phyloP scores from a whole-genome alignment of 2,329 filamentous ascomycete genomes.

The Laburnicola sp. region DNA sequence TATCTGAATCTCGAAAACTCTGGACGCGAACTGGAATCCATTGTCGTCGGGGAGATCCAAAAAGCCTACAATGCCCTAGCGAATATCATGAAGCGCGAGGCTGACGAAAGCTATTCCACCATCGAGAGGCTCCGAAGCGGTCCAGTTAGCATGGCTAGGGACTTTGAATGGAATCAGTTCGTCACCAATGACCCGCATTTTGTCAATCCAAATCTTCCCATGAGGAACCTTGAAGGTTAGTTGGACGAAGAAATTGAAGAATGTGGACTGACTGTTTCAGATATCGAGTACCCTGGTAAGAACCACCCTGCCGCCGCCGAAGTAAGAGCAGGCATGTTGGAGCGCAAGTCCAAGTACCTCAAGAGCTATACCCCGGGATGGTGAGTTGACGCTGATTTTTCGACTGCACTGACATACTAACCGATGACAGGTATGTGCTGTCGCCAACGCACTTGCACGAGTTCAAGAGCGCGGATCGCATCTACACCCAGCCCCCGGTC shows the following conservation, averaged over 20 bases:
- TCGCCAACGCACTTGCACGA: conserved; percentile 97
- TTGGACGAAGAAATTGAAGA: background rate
- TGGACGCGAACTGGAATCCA: conserved; percentile 90
- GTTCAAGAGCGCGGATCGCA: conserved; percentile 97
- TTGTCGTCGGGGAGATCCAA: conserved; percentile 95
- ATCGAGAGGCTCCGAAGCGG: conserved; percentile 81
- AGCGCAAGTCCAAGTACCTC: conserved; percentile 97
- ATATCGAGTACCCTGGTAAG: conserved; percentile 89
- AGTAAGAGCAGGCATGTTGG: conserved; percentile 85
- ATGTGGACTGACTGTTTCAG: conserved; percentile 34
- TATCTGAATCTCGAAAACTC: conserved; percentile 94
- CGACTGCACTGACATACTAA: conserved; percentile 12
- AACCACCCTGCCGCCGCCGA: conserved; percentile 81
- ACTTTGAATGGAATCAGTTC: conserved; percentile 86
- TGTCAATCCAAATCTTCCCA: conserved; percentile 78
- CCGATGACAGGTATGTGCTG: conserved; percentile 75
- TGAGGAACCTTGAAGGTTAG: conserved; percentile 67
- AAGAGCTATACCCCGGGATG: conserved; percentile 97
- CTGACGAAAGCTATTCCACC: conserved; percentile 75
- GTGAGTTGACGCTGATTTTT: conserved; percentile 56
- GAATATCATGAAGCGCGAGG: conserved; percentile 86
- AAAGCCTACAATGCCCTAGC: conserved; percentile 96
- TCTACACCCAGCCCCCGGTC: conserved; percentile 76
- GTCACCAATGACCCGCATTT: conserved; percentile 81
- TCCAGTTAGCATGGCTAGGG: conserved; percentile 89